Evolutionary conservation across 2,329 filamentous ascomycete species (phyloP).

Genomic region (Penicillium corylophilum): DNA sequence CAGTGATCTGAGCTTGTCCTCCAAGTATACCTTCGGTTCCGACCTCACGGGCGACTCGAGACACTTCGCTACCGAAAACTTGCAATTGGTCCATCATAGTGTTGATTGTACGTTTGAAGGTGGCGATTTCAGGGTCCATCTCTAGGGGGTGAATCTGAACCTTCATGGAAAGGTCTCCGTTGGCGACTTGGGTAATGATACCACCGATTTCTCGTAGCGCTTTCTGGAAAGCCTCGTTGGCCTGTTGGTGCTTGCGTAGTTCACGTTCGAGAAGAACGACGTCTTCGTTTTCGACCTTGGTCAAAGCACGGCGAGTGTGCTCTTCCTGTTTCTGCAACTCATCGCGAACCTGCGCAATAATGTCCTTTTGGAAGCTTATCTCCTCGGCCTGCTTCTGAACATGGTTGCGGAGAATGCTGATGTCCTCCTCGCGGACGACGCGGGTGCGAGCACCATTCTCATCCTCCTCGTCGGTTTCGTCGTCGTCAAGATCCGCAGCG

Average conservation of each 20-base stretch:
- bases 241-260: conserved; percentile 94
- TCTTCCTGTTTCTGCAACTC: conserved; percentile 84
- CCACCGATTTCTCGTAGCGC: conserved; percentile 94
- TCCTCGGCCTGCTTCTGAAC: conserved; percentile 92
- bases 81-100: conserved; percentile 99
- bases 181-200: conserved; percentile 93
- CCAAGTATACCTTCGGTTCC: conserved; percentile 93
- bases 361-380: conserved; percentile 81
- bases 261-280: conserved; percentile 89
- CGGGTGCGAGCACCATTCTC: conserved; percentile 53
- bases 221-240: conserved; percentile 98
- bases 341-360: conserved; percentile 80
- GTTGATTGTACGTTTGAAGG: conserved; percentile 97
- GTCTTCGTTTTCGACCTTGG: conserved; percentile 79
- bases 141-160: conserved; percentile 93
- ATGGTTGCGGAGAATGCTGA: conserved; percentile 82
- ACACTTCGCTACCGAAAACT: conserved; percentile 94
- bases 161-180: conserved; percentile 94
- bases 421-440: conserved; percentile 71
- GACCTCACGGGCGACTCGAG: conserved; percentile 89
- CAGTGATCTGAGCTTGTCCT: conserved; percentile 88
- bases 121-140: conserved; percentile 97
- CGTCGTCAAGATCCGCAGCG: conserved; percentile 33
- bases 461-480: conserved; percentile 45
- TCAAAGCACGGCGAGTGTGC: conserved; percentile 77